phyloP scores from a whole-genome alignment of 192 early-diverging fungal species.

The Ramicandelaber brevisporus region DNA sequence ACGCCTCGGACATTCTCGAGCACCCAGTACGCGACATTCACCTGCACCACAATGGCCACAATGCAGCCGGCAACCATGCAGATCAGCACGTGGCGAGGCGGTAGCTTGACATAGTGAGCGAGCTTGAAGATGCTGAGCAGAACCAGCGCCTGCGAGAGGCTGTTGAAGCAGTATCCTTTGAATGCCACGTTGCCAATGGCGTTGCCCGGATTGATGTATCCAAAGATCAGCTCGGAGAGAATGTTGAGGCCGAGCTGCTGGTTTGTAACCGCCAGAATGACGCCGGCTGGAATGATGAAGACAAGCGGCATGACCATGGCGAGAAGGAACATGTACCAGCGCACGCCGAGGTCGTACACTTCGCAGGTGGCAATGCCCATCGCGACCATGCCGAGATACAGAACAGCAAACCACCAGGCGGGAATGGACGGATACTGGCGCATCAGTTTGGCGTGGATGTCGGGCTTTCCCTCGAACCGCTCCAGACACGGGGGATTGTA shows the following conservation, averaged over 20 bases:
- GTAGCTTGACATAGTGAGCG: slow-evolving; percentile 59
- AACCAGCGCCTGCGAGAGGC: slow-evolving; percentile 42
- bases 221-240: slow-evolving; percentile 59
- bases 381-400: slow-evolving; percentile 13
- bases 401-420: slow-evolving; percentile 42
- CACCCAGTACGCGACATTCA: slow-evolving; percentile 34
- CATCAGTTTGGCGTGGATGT: slow-evolving; percentile 53
- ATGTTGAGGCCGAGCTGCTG: slow-evolving; percentile 49
- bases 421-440: slow-evolving; percentile 40
- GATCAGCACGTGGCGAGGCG: slow-evolving; percentile 51
- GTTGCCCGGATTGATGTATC: slow-evolving; percentile 50
- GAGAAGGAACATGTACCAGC: slow-evolving; percentile 50
- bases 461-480: too few relatives aligned
- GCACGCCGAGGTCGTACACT: slow-evolving; percentile 25
- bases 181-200: slow-evolving; percentile 62
- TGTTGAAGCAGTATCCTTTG: slow-evolving; percentile 59
- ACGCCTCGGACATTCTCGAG: slow-evolving; percentile 27
- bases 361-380: slow-evolving; percentile 13
- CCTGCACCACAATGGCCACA: slow-evolving; percentile 34
- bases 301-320: slow-evolving; percentile 34
- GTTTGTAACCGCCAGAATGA: slow-evolving; percentile 61
- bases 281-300: slow-evolving; percentile 57
- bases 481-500: too few relatives aligned
- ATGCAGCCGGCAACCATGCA: slow-evolving; percentile 45
- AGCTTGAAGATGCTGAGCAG: slow-evolving; percentile 46